Conservation (phyloP, 257 asterid genomes). For the Craterostigma plantagineum region DNA sequence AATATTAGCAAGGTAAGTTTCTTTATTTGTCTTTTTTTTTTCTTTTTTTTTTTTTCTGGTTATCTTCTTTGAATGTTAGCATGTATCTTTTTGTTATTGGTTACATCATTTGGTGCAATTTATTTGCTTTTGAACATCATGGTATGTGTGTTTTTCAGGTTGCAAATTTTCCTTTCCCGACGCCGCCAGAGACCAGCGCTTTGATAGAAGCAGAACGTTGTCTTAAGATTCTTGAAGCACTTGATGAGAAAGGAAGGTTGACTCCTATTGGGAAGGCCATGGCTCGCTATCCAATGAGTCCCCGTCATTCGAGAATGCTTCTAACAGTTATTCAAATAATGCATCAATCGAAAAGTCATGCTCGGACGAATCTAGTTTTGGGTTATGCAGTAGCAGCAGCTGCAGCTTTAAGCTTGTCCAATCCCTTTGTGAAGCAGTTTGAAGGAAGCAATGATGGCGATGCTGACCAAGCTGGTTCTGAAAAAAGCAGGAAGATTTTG, state of each 20-base stretch:
- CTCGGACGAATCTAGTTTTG: slow-evolving; percentile 49
- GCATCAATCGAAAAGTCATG: slow-evolving; percentile 19
- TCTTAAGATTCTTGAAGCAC: slow-evolving; percentile 80
- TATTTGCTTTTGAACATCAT: slow-evolving; percentile 4
- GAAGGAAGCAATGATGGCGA: slow-evolving; percentile 25
- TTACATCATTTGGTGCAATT: not conserved
- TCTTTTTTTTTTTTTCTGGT: no score
- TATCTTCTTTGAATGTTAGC: no score
- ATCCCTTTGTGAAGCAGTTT: slow-evolving; percentile 38
- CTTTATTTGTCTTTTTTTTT: no score
- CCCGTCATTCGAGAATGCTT: slow-evolving; percentile 97
- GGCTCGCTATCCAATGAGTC: slow-evolving; percentile 93
- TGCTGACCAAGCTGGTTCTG: slow-evolving; percentile 12
- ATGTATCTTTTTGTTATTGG: not conserved
- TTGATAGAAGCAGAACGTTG: slow-evolving; percentile 75
- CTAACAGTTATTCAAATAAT: slow-evolving; percentile 75
- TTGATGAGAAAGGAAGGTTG: slow-evolving; percentile 53
- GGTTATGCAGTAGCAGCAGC: slow-evolving; percentile 81
- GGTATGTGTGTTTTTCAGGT: slow-evolving; percentile 33
- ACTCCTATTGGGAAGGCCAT: slow-evolving; percentile 82
- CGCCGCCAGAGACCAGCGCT: slow-evolving; percentile 67
- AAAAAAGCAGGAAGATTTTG: slow-evolving; percentile 13
- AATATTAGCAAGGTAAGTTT: slow-evolving; percentile 56
- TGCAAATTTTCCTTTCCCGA: slow-evolving; percentile 83
- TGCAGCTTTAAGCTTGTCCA: slow-evolving; percentile 74